A percentile compares a stretch with the other conserved stretches of the same genome.
Conservation (phyloP, 495 filamentous ascomycete genomes). For the Penicillium diatomitis region DNA sequence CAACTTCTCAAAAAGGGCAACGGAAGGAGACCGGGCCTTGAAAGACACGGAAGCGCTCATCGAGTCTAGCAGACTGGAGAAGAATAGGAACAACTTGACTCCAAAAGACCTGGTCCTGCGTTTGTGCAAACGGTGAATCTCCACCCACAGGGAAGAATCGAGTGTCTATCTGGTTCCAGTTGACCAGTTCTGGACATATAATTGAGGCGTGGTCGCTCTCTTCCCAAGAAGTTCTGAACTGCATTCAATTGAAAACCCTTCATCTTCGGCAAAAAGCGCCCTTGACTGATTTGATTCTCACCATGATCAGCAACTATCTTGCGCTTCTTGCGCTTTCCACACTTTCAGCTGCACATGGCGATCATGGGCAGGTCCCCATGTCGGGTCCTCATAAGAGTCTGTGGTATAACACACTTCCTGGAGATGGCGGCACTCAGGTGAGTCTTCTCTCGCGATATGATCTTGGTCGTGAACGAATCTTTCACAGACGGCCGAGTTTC, state of each 20-base stretch:
- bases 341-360: conserved; percentile 40
- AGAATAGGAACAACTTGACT: too few relatives aligned
- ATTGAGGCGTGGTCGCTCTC: neutral
- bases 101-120: too few relatives aligned
- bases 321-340: conserved; percentile 25
- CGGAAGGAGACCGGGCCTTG: neutral
- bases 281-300: neutral
- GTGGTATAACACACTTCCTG: conserved; percentile 58
- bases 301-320: conserved; percentile 13
- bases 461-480: neutral
- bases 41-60: neutral
- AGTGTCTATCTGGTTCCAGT: too few relatives aligned
- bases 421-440: conserved; percentile 58
- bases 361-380: conserved; percentile 45
- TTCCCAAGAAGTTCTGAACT: neutral
- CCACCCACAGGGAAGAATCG: too few relatives aligned
- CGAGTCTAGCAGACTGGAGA: neutral
- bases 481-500: neutral
- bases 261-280: too few relatives aligned
- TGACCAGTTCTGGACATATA: too few relatives aligned
- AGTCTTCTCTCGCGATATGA: conserved; percentile 10
- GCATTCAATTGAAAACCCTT: too few relatives aligned
- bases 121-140: too few relatives aligned
- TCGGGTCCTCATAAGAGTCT: conserved; percentile 48
- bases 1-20: neutral